Evolutionary conservation across 2,329 filamentous ascomycete genomes (phyloP).

Genomic region (Escovopsis sp.): DNA sequence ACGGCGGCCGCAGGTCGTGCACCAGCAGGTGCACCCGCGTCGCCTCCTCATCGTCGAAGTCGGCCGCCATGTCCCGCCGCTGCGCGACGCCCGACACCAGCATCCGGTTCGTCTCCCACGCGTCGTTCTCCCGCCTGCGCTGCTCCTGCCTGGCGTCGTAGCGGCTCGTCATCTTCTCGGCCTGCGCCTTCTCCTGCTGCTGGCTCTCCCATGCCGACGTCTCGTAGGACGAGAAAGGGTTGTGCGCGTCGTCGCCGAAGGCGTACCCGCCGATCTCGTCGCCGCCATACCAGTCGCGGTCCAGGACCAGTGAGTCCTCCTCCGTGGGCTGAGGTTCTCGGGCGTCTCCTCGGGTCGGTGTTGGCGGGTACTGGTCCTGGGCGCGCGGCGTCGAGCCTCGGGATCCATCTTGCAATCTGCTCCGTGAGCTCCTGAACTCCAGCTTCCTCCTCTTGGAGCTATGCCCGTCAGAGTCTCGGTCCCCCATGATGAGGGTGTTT

Average conservation of each 20-base stretch:
- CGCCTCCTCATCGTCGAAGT: slow-evolving; percentile 84
- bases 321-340: slow-evolving; percentile 48
- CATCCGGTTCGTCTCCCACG: slow-evolving; percentile 99
- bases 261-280: slow-evolving; percentile 71
- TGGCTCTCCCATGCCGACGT: slow-evolving; percentile 60
- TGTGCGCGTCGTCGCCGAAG: slow-evolving; percentile 84
- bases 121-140: slow-evolving; percentile 87
- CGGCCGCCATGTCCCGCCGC: slow-evolving; percentile 61
- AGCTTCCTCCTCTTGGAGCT: slow-evolving; percentile 26
- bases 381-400: slow-evolving; percentile 19
- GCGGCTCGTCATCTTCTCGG: slow-evolving; percentile 66
- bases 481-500: slow-evolving; percentile 2
- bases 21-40: slow-evolving; percentile 83
- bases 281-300: slow-evolving; percentile 85
- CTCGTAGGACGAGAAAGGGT: slow-evolving; percentile 70
- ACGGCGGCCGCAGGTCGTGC: slow-evolving; percentile 86
- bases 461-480: slow-evolving; percentile 23
- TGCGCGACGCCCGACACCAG: slow-evolving; percentile 91
- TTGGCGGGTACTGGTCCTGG: slow-evolving; percentile 25
- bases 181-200: slow-evolving; percentile 61
- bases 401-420: slow-evolving; percentile 18
- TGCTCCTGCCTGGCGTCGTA: slow-evolving; percentile 59
- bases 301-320: slow-evolving; percentile 60
- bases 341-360: slow-evolving; percentile 20
- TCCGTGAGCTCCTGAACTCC: slow-evolving; percentile 17